Evolutionary conservation across 2,329 filamentous ascomycete genomes (phyloP).

Genomic region (Aspergillus caelatus): DNA sequence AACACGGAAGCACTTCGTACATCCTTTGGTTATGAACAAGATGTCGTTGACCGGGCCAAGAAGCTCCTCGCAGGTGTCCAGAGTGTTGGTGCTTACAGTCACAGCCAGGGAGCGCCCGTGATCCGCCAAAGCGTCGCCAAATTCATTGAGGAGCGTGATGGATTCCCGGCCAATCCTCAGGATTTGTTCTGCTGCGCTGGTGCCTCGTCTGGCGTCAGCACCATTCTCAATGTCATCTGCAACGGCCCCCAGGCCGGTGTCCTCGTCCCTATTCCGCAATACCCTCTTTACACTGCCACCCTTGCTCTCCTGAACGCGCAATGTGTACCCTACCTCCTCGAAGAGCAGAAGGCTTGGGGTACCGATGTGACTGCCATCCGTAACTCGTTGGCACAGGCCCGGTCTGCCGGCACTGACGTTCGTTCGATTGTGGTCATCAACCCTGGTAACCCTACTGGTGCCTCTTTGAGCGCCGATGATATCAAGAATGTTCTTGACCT

Average conservation of each 20-base stretch:
- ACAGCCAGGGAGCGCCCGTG: conserved; percentile 82
- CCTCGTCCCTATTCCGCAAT: conserved; percentile 94
- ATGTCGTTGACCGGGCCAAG: conserved; percentile 83
- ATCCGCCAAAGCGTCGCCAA: conserved; percentile 88
- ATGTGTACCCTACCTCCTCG: conserved; percentile 90
- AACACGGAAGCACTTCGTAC: conserved; percentile 78
- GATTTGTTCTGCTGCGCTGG: conserved; percentile 90
- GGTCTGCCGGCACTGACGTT: conserved; percentile 77
- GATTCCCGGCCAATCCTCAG: conserved; percentile 76
- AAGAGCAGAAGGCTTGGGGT: conserved; percentile 84
- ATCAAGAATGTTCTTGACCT: conserved; percentile 85
- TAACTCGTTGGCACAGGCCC: conserved; percentile 72
- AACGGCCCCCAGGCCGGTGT: conserved; percentile 75
- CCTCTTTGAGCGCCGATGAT: conserved; percentile 76
- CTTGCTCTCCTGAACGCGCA: conserved; percentile 81
- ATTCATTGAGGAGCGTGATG: conserved; percentile 91
- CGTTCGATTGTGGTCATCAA: conserved; percentile 97
- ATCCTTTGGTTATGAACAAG: conserved; percentile 80
- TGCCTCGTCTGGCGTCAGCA: conserved; percentile 93
- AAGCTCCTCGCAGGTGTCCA: conserved; percentile 80
- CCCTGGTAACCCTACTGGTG: conserved; percentile 95
- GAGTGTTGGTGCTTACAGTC: conserved; percentile 94
- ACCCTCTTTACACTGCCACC: conserved; percentile 95
- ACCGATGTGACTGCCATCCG: conserved; percentile 82
- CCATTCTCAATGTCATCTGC: conserved; percentile 87